Evolutionary conservation across 2,329 filamentous ascomycete species (phyloP).

Genomic region (Colletotrichum tanaceti): DNA sequence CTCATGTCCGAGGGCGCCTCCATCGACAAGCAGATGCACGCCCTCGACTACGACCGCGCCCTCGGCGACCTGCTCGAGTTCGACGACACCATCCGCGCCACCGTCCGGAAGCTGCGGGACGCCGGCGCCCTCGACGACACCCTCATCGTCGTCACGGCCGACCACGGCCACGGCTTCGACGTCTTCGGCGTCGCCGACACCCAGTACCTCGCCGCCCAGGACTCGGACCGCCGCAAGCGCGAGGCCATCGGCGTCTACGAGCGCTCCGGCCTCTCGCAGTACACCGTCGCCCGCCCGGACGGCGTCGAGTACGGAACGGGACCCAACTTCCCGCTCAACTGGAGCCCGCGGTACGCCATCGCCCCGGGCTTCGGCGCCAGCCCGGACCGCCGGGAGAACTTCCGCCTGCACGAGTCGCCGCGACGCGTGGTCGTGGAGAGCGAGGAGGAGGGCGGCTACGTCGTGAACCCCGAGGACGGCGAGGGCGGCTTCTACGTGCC

Average conservation of each 20-base stretch:
- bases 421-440: conserved; percentile 65
- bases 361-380: conserved; percentile 77
- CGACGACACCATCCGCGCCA: conserved; percentile 83
- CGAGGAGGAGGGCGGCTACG: conserved; percentile 67
- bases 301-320: conserved; percentile 77
- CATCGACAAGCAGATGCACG: conserved; percentile 92
- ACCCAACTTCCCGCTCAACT: conserved; percentile 82
- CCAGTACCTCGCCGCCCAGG: conserved; percentile 75
- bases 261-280: conserved; percentile 79
- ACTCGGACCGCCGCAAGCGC: conserved; percentile 77
- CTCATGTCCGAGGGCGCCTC: conserved; percentile 88
- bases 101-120: conserved; percentile 74
- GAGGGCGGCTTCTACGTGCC: conserved; percentile 77
- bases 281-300: conserved; percentile 68
- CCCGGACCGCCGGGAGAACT: conserved; percentile 84
- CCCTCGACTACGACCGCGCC: conserved; percentile 85
- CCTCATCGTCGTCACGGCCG: conserved; percentile 83
- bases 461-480: conserved; percentile 75
- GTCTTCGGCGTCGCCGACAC: conserved; percentile 87
- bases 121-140: conserved; percentile 78
- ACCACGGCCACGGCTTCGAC: conserved; percentile 90
- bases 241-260: conserved; percentile 79
- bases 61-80: conserved; percentile 87
- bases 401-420: conserved; percentile 74
- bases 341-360: conserved; percentile 88